Conservation (phyloP, 192 early-diverging fungal genomes). For the Kickxella alabastrina region DNA sequence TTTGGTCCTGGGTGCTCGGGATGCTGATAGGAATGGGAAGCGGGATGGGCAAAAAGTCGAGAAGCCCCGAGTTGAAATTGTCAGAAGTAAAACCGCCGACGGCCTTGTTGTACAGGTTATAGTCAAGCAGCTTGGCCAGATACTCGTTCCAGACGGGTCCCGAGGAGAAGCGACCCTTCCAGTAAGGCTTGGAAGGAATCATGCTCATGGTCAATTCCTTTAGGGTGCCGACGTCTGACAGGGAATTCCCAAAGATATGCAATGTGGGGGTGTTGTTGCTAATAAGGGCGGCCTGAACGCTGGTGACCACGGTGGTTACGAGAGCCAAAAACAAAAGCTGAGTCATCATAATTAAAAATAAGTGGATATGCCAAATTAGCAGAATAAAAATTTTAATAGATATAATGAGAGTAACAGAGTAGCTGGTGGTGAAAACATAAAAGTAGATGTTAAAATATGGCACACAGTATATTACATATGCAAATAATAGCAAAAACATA, state of each 20-base stretch:
- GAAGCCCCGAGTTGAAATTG: constrained; percentile 14
- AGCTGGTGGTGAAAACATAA: too few species aligned
- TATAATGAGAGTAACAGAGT: too few species aligned
- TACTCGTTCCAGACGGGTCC: constrained; percentile 44
- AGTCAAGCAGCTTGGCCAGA: constrained; percentile 17
- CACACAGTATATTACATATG: too few species aligned
- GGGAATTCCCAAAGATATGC: constrained; percentile 27
- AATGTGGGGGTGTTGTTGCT: constrained; percentile 12
- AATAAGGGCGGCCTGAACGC: too few species aligned
- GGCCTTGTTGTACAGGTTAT: constrained; percentile 27
- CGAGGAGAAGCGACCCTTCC: constrained; percentile 29
- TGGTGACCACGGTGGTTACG: too few species aligned
- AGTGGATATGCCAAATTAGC: too few species aligned
- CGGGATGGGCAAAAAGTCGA: constrained; percentile 13
- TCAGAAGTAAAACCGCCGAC: constrained; percentile 22
- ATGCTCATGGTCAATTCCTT: constrained; percentile 17
- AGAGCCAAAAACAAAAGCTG: too few species aligned
- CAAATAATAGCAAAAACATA: too few species aligned
- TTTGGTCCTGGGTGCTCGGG: constrained; percentile 37
- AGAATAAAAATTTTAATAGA: too few species aligned
- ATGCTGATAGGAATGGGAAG: too few species aligned
- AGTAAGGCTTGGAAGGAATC: constrained; percentile 24
- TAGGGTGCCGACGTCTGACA: constrained; percentile 28
- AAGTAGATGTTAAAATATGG: too few species aligned
- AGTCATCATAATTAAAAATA: too few species aligned